phyloP scores from a whole-genome alignment of 805 yeast species.

The Candida manassasensis region DNA sequence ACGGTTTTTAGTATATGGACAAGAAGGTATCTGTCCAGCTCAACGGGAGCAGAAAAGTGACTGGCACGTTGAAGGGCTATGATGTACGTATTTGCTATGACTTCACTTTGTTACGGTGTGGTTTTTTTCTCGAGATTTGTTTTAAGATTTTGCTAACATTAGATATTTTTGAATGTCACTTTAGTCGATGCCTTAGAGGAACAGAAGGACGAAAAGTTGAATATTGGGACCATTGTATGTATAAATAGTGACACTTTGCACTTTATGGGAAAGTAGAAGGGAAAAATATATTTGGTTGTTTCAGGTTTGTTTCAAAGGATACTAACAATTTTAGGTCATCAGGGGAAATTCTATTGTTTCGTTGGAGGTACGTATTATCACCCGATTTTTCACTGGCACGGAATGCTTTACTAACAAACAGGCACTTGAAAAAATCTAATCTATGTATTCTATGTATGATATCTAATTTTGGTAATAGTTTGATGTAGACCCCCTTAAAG shows the following conservation, averaged over 20 bases:
- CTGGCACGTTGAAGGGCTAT: slow-evolving; percentile 82
- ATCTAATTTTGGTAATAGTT: too few species aligned
- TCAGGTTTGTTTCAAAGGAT: too few species aligned
- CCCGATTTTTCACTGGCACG: neutral
- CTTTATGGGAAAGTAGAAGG: too few species aligned
- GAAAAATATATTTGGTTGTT: too few species aligned
- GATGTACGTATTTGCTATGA: slow-evolving; percentile 44
- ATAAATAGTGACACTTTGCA: slow-evolving; percentile 5
- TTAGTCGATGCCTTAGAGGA: slow-evolving; percentile 69
- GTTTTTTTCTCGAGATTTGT: too few species aligned
- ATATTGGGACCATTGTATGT: slow-evolving; percentile 60
- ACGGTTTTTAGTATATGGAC: slow-evolving; percentile 58
- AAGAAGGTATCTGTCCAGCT: slow-evolving; percentile 69
- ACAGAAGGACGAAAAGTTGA: slow-evolving; percentile 40
- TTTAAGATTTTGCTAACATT: slow-evolving; percentile 14
- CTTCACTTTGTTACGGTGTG: too few species aligned
- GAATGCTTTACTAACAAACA: slow-evolving; percentile 8
- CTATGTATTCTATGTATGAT: slow-evolving; percentile 1
- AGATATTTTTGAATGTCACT: slow-evolving; percentile 66
- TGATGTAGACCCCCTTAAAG: too few species aligned
- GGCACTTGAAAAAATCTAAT: slow-evolving; percentile 31
- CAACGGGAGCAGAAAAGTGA: slow-evolving; percentile 72
- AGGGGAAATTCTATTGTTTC: slow-evolving; percentile 78
- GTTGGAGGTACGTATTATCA: slow-evolving; percentile 51
- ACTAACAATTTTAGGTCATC: slow-evolving; percentile 39